Evolutionary conservation across 208 protist species (phyloP), one percentile per base, ranked within the genome.

Genomic region (Strigomonas galati): DNA sequence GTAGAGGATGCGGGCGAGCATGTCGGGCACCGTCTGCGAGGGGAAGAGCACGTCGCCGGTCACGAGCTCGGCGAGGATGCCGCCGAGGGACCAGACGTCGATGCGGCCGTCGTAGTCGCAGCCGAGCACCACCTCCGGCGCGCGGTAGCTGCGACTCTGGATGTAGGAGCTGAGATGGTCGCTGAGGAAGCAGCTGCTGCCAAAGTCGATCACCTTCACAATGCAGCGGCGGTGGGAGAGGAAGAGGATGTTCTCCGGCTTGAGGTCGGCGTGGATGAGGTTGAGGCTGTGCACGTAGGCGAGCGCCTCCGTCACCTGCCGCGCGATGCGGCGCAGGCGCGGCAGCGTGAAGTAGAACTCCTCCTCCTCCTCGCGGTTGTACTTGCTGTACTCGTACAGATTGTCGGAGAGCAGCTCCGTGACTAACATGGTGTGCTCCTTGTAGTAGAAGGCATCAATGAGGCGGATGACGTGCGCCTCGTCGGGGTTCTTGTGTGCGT

Each of bases 201-300:
- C 97, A 77, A 98, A 98, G 79, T 98, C 97, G 66, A 98, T 98
- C 28, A 98, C 85, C 78, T 98, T 98, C 37, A 98, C 82, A 43
- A 95, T 77, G 72, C 97, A 98, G 31, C 85, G 82, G 46, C 85
- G 86, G 76, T 97, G 94, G 1, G 89, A 96, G 49, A 96, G 81
- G 74, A 98, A 98, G 44, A 98, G 86, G 67, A 98, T 97, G 82
- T 98, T 98, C 80, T 98, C 97, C 26, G 96, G 96, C 76, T 98
- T 98, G 26, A 98, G 77, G 72, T 98, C 97, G 30, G 95, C 97
- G 76, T 98, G 97, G 53, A 98, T 97, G 31, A 98, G 84, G 71
- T 94, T 90, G 1, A 98, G 76, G 46, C 84, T 89, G 79, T 98
- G 95, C 23, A 98, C 85, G 77, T 96, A 98, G 0, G 77, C 72